A percentile compares a stretch with the other conserved stretches of the same genome.
Conservation (phyloP, 352 stramenopile genomes). For the Pythium graminicola region DNA sequence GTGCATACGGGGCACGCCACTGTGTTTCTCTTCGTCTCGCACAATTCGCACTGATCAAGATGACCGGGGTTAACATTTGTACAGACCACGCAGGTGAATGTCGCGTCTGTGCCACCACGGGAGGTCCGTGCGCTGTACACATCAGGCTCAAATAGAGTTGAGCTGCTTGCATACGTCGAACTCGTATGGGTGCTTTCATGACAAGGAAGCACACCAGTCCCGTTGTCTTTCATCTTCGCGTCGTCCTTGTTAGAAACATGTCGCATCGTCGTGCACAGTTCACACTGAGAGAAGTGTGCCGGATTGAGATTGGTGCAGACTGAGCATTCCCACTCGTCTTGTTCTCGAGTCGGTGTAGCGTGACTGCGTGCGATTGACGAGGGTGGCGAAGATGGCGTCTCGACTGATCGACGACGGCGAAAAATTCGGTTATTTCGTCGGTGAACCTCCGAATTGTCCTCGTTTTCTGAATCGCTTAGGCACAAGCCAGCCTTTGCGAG, state of each 20-base stretch:
- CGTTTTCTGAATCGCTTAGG: constrained; percentile 44
- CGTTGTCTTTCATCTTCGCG: background rate
- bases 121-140: background rate
- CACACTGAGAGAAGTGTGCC: background rate
- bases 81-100: constrained; percentile 12
- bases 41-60: constrained; percentile 14
- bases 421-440: background rate
- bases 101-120: background rate
- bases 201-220: background rate
- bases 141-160: background rate
- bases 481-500: constrained; percentile 40
- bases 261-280: constrained; percentile 10
- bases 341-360: background rate
- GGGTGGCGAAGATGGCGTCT: background rate
- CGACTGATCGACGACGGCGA: background rate
- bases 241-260: background rate
- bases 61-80: constrained; percentile 10
- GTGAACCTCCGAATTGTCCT: constrained; percentile 14
- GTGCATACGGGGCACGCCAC: constrained; percentile 38
- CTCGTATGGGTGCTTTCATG: constrained; percentile 9
- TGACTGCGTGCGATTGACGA: background rate
- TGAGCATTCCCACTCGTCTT: constrained; percentile 26
- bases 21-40: constrained; percentile 1
- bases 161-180: background rate
- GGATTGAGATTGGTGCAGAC: constrained; percentile 14